Conservation (phyloP, 768 basidiomycete species). For the Lentinula sp. region DNA sequence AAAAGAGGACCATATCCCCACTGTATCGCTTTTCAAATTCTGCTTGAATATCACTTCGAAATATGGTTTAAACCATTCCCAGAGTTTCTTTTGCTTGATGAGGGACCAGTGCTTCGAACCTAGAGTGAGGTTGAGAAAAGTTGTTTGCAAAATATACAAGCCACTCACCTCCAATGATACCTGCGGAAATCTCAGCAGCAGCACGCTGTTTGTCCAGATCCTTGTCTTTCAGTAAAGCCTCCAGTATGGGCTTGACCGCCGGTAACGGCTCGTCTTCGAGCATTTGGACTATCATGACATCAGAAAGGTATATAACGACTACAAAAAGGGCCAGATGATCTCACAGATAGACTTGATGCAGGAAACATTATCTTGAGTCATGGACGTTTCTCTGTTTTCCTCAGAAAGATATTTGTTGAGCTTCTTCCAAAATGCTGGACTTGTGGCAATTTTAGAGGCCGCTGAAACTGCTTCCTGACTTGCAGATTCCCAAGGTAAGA, state of each 20-base stretch:
- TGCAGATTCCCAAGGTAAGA: conserved; percentile 52
- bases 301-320: neutral
- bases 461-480: conserved; percentile 45
- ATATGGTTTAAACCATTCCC: conserved; percentile 75
- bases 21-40: conserved; percentile 77
- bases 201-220: conserved; percentile 87
- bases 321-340: conserved; percentile 12
- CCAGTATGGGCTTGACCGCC: conserved; percentile 53
- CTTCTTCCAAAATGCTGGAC: conserved; percentile 60
- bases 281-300: conserved; percentile 53
- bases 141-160: neutral
- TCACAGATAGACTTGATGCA: conserved; percentile 72
- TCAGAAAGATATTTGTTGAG: conserved; percentile 66
- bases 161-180: conserved; percentile 51
- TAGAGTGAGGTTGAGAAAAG: conserved; percentile 15
- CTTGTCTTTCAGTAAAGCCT: conserved; percentile 51
- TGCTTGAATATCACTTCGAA: conserved; percentile 60
- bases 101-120: conserved; percentile 87
- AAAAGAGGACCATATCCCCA: conserved; percentile 74
- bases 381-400: conserved; percentile 64
- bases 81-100: conserved; percentile 59
- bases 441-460: conserved; percentile 40
- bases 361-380: conserved; percentile 66
- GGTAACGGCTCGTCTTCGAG: conserved; percentile 70
- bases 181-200: conserved; percentile 78